Percentiles rank a stretch among this genome's conserved stretches.
These are phyloP conservation scores for Vicia sativa DNA, from an alignment of 306 rosid species.

Conservation along the genomic window DNA sequence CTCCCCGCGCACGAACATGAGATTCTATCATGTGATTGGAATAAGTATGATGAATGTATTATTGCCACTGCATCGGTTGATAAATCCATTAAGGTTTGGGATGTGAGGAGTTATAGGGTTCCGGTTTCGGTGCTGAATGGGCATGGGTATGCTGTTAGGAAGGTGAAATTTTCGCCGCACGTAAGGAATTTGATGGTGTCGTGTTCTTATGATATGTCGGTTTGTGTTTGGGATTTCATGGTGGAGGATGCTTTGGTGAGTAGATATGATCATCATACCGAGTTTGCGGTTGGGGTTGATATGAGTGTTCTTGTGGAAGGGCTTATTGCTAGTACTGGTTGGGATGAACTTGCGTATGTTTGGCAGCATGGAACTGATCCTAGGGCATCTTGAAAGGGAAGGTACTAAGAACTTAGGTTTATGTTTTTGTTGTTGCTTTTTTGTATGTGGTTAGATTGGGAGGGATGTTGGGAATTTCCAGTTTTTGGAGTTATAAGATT, in stretches of 20 bases:
- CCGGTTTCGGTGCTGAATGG: slow-evolving; percentile 79
- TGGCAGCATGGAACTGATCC: slow-evolving; percentile 97
- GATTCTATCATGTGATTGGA: slow-evolving; percentile 83
- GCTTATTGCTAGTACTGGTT: slow-evolving; percentile 84
- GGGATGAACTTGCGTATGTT: slow-evolving; percentile 93
- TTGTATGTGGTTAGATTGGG: slow-evolving; percentile 17
- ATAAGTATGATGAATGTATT: slow-evolving; percentile 83
- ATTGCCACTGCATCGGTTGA: slow-evolving; percentile 85
- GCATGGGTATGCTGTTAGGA: slow-evolving; percentile 80
- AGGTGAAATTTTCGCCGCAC: slow-evolving; percentile 81
- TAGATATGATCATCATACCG: slow-evolving; percentile 83
- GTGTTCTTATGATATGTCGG: slow-evolving; percentile 90
- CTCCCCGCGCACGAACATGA: slow-evolving; percentile 78
- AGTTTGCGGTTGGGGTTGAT: slow-evolving; percentile 91
- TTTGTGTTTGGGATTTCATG: slow-evolving; percentile 89
- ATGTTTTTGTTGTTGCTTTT: neutral
- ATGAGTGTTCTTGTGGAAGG: slow-evolving; percentile 95
- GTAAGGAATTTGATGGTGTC: slow-evolving; percentile 64
- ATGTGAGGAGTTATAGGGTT: slow-evolving; percentile 61
- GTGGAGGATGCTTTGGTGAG: slow-evolving; percentile 88
- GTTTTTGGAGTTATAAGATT: neutral
- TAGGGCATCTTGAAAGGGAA: slow-evolving; percentile 64
- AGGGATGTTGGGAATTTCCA: slow-evolving; percentile 15
- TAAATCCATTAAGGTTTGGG: slow-evolving; percentile 86
- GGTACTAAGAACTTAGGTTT: slow-evolving; percentile 4